Evolutionary conservation across 148 eudicot species (phyloP).

Genomic region (Camellia granthamiana): DNA sequence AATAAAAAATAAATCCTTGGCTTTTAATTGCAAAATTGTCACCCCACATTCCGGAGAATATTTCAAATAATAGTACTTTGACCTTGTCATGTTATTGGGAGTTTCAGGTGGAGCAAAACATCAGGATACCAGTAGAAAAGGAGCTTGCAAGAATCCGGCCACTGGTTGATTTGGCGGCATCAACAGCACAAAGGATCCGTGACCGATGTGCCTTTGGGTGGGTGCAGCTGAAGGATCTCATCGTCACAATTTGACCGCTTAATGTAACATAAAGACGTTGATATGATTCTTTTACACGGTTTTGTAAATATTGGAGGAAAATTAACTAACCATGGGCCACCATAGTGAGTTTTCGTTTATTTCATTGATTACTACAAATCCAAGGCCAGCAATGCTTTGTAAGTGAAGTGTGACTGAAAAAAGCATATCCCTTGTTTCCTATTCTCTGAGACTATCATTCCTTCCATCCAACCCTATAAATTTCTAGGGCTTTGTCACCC

Average conservation of each 20-base stretch:
- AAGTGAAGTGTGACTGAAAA: neutral
- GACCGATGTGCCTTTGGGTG: slow-evolving; percentile 95
- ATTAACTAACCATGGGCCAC: neutral
- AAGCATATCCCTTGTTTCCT: neutral
- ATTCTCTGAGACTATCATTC: no score
- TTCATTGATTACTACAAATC: neutral
- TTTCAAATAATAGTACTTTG: neutral
- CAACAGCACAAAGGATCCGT: slow-evolving; percentile 51
- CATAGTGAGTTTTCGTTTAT: neutral
- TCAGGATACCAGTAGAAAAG: slow-evolving; percentile 49
- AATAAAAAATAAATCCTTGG: no score
- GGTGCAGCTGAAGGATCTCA: slow-evolving; percentile 73
- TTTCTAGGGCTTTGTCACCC: no score
- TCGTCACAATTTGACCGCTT: slow-evolving; percentile 35
- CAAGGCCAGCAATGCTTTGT: neutral
- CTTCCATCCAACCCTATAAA: no score
- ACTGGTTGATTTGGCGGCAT: slow-evolving; percentile 57
- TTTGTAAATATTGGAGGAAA: neutral
- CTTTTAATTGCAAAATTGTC: neutral
- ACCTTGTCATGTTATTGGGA: neutral
- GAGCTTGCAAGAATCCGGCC: slow-evolving; percentile 66
- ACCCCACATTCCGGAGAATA: neutral
- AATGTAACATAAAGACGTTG: slow-evolving; percentile 1
- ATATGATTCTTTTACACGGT: neutral
- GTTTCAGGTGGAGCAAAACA: slow-evolving; percentile 54